Percentiles rank a stretch among this genome's conserved stretches.
phyloP scores from a whole-genome alignment of 106 monocot species.

The Chionographis japonica region DNA sequence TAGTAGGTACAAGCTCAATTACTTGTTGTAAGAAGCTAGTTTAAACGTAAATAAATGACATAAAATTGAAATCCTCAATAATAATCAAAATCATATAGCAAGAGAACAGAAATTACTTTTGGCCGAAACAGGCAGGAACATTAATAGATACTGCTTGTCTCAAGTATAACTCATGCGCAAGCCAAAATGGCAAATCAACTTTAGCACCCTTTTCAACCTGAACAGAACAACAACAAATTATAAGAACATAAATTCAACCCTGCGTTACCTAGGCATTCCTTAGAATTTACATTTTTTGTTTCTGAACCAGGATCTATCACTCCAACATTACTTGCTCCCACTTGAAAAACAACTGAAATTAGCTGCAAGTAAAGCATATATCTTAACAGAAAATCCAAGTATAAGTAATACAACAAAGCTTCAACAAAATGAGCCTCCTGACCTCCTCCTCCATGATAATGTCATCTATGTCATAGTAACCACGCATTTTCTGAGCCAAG shows the following conservation, averaged over 20 bases:
- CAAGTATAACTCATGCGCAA: constrained; percentile 66
- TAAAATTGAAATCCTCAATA: too few species aligned
- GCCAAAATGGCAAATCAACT: constrained; percentile 92
- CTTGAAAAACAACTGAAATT: constrained; percentile 64
- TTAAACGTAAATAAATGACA: too few species aligned
- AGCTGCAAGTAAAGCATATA: constrained; percentile 29
- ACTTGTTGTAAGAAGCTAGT: too few species aligned
- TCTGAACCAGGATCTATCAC: constrained; percentile 85
- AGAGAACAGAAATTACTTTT: constrained; percentile 37
- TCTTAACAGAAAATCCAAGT: background rate
- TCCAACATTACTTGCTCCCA: constrained; percentile 73
- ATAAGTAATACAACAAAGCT: background rate
- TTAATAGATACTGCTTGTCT: constrained; percentile 70
- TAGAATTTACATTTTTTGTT: constrained; percentile 55
- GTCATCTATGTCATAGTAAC: constrained; percentile 73
- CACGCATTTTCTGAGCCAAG: constrained; percentile 32
- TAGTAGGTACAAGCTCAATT: too few species aligned
- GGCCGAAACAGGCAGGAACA: constrained; percentile 70
- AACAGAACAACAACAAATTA: background rate
- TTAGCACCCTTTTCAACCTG: constrained; percentile 86
- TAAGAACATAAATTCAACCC: background rate
- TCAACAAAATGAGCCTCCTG: background rate
- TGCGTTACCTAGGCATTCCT: too few species aligned
- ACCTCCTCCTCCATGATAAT: constrained; percentile 88
- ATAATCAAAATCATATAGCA: background rate